Evolutionary conservation across 2,329 filamentous ascomycete species (phyloP).

Genomic region (Colletotrichum musae): DNA sequence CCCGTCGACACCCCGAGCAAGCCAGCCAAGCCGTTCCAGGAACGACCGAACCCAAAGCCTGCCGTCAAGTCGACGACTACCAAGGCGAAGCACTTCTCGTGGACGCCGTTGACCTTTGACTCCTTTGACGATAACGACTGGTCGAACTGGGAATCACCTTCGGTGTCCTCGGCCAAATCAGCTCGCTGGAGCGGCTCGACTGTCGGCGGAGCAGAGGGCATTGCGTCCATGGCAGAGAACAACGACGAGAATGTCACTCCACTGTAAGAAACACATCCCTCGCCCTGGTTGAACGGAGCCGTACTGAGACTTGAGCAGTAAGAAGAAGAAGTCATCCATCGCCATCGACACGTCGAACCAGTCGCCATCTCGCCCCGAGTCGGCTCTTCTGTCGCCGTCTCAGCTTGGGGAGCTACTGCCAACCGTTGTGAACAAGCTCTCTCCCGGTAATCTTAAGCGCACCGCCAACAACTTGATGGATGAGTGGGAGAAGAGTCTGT

Average conservation of each 20-base stretch:
- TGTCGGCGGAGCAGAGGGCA: conserved; percentile 60
- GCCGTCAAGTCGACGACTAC: conserved; percentile 53
- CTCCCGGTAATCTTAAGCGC: conserved; percentile 82
- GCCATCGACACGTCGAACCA: conserved; percentile 47
- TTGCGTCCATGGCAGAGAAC: conserved; percentile 63
- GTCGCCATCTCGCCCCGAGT: conserved; percentile 20
- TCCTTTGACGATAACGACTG: conserved; percentile 74
- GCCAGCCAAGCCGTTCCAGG: conserved; percentile 45
- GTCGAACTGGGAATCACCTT: conserved; percentile 74
- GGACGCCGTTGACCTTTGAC: conserved; percentile 71
- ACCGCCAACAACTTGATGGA: conserved; percentile 90
- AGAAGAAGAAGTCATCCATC: conserved; percentile 51
- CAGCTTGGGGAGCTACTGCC: conserved; percentile 73
- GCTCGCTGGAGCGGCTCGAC: conserved; percentile 77
- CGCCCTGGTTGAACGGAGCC: not conserved
- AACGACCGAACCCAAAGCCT: conserved; percentile 49
- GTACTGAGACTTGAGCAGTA: conserved; percentile 47
- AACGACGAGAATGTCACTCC: conserved; percentile 61
- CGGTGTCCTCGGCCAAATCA: conserved; percentile 65
- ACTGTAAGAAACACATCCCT: conserved; percentile 59
- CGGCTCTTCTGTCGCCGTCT: conserved; percentile 51
- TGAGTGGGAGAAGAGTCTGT: conserved; percentile 89
- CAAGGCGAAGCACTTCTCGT: conserved; percentile 70
- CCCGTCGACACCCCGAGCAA: conserved; percentile 51
- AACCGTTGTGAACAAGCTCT: conserved; percentile 79